phyloP scores from a whole-genome alignment of 768 basidiomycete genomes.

The Pleurotus sapidus region DNA sequence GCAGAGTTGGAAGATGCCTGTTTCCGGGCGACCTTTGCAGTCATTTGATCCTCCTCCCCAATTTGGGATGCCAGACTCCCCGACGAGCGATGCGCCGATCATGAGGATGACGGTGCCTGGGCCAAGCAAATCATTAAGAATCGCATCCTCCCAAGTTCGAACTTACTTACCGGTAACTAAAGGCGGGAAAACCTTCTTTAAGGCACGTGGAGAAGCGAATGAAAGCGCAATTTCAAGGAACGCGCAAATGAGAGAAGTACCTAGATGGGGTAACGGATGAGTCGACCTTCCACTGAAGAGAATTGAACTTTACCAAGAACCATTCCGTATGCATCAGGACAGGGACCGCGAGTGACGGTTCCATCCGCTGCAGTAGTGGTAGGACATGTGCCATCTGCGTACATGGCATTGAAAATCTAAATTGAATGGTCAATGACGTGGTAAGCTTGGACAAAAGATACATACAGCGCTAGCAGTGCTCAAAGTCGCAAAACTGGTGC shows the following conservation, averaged over 20 bases:
- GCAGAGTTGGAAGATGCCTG: slow-evolving; percentile 69
- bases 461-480: slow-evolving; percentile 68
- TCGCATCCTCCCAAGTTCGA: neutral
- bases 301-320: slow-evolving; percentile 50
- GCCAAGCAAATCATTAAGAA: neutral
- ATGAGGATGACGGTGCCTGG: slow-evolving; percentile 74
- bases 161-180: slow-evolving; percentile 60
- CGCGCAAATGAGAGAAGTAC: slow-evolving; percentile 74
- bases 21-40: slow-evolving; percentile 57
- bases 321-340: slow-evolving; percentile 81
- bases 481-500: slow-evolving; percentile 77
- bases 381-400: slow-evolving; percentile 76
- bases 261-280: slow-evolving; percentile 32
- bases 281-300: neutral
- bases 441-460: neutral
- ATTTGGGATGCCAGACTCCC: slow-evolving; percentile 68
- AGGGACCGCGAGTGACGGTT: slow-evolving; percentile 52
- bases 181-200: slow-evolving; percentile 75
- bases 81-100: slow-evolving; percentile 78
- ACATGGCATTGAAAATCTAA: slow-evolving; percentile 75
- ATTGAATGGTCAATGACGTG: neutral
- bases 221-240: slow-evolving; percentile 80
- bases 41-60: slow-evolving; percentile 86
- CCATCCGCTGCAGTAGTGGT: slow-evolving; percentile 57
- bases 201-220: slow-evolving; percentile 62